A percentile compares a stretch with the other conserved stretches of the same genome.
These are phyloP conservation scores for Globisporangium cederbergense DNA, from an alignment of 352 stramenopile species.

Conservation along the genomic window DNA sequence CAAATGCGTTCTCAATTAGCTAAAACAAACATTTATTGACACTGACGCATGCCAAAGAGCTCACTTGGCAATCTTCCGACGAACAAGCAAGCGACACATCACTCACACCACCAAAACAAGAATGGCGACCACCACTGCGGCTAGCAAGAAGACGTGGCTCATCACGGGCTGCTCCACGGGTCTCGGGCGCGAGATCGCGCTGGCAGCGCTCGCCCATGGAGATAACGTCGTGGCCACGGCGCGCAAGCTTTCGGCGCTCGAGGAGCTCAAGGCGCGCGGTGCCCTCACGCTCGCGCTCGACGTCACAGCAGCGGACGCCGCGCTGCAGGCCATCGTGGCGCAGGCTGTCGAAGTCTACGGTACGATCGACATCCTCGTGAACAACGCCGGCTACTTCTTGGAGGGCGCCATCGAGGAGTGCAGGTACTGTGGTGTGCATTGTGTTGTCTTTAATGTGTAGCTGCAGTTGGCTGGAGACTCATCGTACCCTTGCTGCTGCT, in stretches of 20 bases:
- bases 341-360: conserved; percentile 33
- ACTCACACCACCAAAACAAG: not conserved
- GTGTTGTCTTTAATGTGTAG: too few species aligned
- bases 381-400: conserved; percentile 43
- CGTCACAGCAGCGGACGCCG: conserved; percentile 29
- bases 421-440: conserved; percentile 23
- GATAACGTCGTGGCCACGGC: conserved; percentile 42
- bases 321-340: conserved; percentile 22
- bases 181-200: conserved; percentile 19
- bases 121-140: not conserved
- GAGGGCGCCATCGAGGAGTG: conserved; percentile 37
- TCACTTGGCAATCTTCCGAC: too few species aligned
- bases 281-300: conserved; percentile 32
- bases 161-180: conserved; percentile 24
- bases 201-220: conserved; percentile 27
- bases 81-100: too few species aligned
- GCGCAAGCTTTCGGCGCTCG: conserved; percentile 22
- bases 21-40: too few species aligned
- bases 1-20: too few species aligned
- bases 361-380: conserved; percentile 49
- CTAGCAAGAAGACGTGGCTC: conserved; percentile 9
- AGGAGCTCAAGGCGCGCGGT: conserved; percentile 26
- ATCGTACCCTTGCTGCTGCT: not conserved
- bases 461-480: too few species aligned
- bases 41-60: too few species aligned